A percentile compares a stretch with the other conserved stretches of the same genome.
phyloP scores from a whole-genome alignment of 805 yeast species.

The Saturnispora dispora region DNA sequence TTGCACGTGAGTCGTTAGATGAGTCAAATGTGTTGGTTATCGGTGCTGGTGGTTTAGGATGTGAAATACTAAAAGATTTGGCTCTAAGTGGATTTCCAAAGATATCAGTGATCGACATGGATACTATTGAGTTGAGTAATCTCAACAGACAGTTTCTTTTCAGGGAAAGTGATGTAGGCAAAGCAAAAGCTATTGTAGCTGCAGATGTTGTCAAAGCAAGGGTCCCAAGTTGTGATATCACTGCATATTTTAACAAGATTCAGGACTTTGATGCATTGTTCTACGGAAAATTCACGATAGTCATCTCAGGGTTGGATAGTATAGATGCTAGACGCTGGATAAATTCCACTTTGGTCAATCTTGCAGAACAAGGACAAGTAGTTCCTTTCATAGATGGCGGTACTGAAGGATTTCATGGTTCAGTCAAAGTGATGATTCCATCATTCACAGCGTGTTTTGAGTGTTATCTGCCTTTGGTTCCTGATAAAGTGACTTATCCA shows the following conservation, averaged over 20 bases:
- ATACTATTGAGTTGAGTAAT: conserved; percentile 68
- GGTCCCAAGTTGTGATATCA: conserved; percentile 27
- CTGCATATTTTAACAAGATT: conserved; percentile 56
- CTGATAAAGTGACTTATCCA: conserved; percentile 62
- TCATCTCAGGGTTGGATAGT: conserved; percentile 83
- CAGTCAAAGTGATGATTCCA: conserved; percentile 79
- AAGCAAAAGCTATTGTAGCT: conserved; percentile 58
- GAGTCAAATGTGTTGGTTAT: conserved; percentile 34
- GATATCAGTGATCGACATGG: conserved; percentile 73
- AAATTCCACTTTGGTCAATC: conserved; percentile 53
- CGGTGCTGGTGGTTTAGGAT: conserved; percentile 82
- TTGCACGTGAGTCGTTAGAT: conserved; percentile 15
- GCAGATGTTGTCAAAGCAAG: conserved; percentile 44
- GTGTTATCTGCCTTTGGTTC: conserved; percentile 72
- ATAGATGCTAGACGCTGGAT: conserved; percentile 90
- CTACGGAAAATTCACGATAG: conserved; percentile 57
- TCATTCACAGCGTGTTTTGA: conserved; percentile 85
- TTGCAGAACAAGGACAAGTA: conserved; percentile 45
- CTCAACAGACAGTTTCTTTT: conserved; percentile 71
- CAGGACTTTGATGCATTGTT: conserved; percentile 55
- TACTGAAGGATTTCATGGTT: conserved; percentile 91
- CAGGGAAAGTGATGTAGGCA: conserved; percentile 51
- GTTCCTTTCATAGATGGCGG: conserved; percentile 88
- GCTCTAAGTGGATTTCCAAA: conserved; percentile 59
- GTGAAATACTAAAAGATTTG: conserved; percentile 67